Base-by-base conservation (phyloP, 139 green algal species). In the Closterium sp. region DNA sequence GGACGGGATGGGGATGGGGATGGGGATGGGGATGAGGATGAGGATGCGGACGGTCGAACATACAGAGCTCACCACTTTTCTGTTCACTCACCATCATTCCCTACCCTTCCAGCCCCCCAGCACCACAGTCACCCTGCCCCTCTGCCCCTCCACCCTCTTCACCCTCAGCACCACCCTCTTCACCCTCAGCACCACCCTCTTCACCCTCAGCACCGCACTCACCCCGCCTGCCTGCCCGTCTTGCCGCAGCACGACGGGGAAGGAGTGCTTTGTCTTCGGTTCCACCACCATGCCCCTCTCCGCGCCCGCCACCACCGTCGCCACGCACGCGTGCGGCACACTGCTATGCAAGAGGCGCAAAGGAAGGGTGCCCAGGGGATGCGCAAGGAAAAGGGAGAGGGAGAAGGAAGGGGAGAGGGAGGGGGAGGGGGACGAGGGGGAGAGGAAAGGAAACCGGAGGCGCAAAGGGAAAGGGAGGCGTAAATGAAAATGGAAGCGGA, bases 211-310 rank as follows among this genome's bases (percentile, higher is more conserved):
- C 4, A 45, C 38, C 38, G 10, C 38, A 45, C 89, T 45, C 22
- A 86, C 89, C 79, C 79, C 89, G 5, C 24, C 31, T 10, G 31
- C 89, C 28, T 73, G 32, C n/a, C 31, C 84, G 2, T 30, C 84
- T 19, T 30, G 84, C 10, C 28, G 30, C 31, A 91, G 38, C 32
- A 91, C 11, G 21, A 91, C 89, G 27, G 89, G 89, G 2, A 91
- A 91, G 22, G 29, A 45, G 19, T 29, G 32, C 31, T 91, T 91
- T 4, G 89, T 91, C 38, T 91, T 91, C 9, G 89, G 89, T 32
- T 91, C 89, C 89, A 87, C 34, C 24, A 91, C 10, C 45, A 70
- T 17, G 45, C 45, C 45, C 5, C 42, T 17, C 45, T 70, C 11
- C 45, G 45, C 45, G 10, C 45, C 6, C 4, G 1, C 45, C 1